Evolutionary conservation across 1,284 basidiomycete genomes (phyloP).

Genomic region (Rhodofomes roseus): DNA sequence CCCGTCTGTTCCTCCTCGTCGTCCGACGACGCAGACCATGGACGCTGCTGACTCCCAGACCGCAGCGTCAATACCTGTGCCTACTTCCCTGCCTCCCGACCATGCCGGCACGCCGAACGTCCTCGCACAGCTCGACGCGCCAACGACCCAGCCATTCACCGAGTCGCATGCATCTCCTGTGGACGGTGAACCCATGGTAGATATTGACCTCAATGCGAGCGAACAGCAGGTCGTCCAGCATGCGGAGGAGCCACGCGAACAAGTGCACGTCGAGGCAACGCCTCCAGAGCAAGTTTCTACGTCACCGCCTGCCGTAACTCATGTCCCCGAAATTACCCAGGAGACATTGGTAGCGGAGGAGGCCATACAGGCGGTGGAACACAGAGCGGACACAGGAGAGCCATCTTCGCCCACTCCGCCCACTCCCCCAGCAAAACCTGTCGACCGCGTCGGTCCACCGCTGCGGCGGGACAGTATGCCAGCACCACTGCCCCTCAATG

Average conservation of each 20-base stretch:
- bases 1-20: conserved; percentile 6
- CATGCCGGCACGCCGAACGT: conserved; percentile 17
- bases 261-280: background rate
- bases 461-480: conserved; percentile 21
- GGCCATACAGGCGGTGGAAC: background rate
- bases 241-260: conserved; percentile 1
- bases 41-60: conserved; percentile 22
- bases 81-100: conserved; percentile 24
- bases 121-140: conserved; percentile 8
- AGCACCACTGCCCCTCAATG: conserved; percentile 14
- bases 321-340: background rate
- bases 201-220: background rate
- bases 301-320: conserved; percentile 5
- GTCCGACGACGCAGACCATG: conserved; percentile 18
- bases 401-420: conserved; percentile 14
- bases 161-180: conserved; percentile 16
- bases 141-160: conserved; percentile 17
- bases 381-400: background rate
- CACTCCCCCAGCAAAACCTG: conserved; percentile 26
- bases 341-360: background rate
- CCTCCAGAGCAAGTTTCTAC: background rate
- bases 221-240: conserved; percentile 6
- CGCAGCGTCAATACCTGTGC: conserved; percentile 24
- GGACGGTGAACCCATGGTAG: conserved; percentile 9
- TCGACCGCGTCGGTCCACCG: conserved; percentile 13